phyloP scores from a whole-genome alignment of 2,329 filamentous ascomycete species.

The Neofusicoccum sp. region DNA sequence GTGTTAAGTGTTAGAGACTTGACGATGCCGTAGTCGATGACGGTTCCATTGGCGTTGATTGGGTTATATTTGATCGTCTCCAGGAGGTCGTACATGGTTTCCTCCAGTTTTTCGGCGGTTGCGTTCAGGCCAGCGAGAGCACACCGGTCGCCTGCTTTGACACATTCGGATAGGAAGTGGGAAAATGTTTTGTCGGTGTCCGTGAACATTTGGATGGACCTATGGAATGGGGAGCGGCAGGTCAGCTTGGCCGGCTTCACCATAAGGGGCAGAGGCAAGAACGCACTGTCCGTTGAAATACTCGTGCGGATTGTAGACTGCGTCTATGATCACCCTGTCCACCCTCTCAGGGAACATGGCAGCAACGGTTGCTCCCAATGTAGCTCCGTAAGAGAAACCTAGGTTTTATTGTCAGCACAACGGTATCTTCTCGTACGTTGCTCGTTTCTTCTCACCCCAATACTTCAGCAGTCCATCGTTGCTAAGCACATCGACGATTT shows the following conservation, averaged over 20 bases:
- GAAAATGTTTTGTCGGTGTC: background rate
- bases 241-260: background rate
- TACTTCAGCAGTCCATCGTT: background rate
- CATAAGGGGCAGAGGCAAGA: too few relatives aligned
- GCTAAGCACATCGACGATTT: slow-evolving; percentile 25
- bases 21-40: background rate
- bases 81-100: background rate
- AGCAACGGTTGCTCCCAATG: slow-evolving; percentile 51
- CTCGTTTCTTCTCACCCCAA: too few relatives aligned
- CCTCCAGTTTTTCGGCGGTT: background rate
- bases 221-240: background rate
- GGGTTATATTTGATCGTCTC: background rate
- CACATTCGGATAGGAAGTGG: background rate
- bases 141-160: background rate
- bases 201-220: background rate
- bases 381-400: slow-evolving; percentile 49
- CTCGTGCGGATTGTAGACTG: slow-evolving; percentile 47
- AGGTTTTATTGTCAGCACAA: slow-evolving; percentile 34
- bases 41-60: background rate
- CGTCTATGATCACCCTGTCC: slow-evolving; percentile 46
- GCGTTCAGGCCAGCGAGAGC: background rate
- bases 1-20: background rate
- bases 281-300: slow-evolving; percentile 43
- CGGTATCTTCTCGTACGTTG: slow-evolving; percentile 25
- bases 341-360: slow-evolving; percentile 49